phyloP scores from a whole-genome alignment of 805 yeast species.

The Teunomyces lycoperdinae region DNA sequence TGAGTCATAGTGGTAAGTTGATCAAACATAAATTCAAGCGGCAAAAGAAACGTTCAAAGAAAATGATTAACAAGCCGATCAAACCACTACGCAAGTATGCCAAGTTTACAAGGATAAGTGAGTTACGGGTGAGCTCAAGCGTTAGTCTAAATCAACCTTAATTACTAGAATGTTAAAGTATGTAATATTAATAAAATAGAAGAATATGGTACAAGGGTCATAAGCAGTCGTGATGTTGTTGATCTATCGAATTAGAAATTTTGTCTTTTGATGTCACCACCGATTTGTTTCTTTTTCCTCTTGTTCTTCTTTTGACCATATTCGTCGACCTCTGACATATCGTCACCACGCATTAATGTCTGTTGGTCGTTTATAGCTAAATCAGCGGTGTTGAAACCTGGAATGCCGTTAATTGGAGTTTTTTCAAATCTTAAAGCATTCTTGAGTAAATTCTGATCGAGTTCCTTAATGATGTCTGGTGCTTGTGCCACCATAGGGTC shows the following conservation, averaged over 20 bases:
- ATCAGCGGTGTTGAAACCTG: constrained; percentile 69
- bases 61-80: constrained; percentile 15
- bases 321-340: constrained; percentile 38
- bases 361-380: constrained; percentile 59
- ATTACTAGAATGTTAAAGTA: neutral
- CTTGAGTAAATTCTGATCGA: constrained; percentile 49
- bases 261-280: constrained; percentile 36
- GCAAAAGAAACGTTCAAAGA: constrained; percentile 11
- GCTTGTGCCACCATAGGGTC: constrained; percentile 36
- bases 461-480: constrained; percentile 47
- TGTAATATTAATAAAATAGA: neutral
- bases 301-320: constrained; percentile 28
- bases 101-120: constrained; percentile 21
- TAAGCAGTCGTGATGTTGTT: neutral
- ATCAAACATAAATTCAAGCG: constrained; percentile 30
- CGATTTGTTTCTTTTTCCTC: constrained; percentile 39
- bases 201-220: neutral
- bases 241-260: constrained; percentile 19
- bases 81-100: constrained; percentile 22
- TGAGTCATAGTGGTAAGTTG: constrained; percentile 35
- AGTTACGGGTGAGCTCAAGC: constrained; percentile 11
- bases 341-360: constrained; percentile 40
- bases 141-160: neutral
- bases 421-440: constrained; percentile 58
- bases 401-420: constrained; percentile 66